phyloP scores from a whole-genome alignment of 1,284 basidiomycete species.

The Taiwanofungus camphoratus region DNA sequence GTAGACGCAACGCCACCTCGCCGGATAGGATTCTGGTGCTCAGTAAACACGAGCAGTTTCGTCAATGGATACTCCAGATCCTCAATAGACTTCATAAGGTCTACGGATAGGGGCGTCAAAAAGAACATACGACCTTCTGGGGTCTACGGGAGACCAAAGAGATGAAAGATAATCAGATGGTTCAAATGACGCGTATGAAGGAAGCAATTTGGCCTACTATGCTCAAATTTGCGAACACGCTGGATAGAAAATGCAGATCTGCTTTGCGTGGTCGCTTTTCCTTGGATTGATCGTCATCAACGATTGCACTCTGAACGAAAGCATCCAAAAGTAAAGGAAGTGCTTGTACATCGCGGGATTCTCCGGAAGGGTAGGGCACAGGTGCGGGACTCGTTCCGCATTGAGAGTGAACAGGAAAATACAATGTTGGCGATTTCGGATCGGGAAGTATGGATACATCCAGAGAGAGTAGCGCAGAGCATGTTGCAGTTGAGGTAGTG shows the following conservation, averaged over 20 bases:
- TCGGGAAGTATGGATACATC: conserved; percentile 61
- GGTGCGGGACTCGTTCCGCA: conserved; percentile 67
- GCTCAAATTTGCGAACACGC: conserved; percentile 87
- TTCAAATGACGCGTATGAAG: no score
- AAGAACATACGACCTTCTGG: conserved; percentile 69
- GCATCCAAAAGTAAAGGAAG: conserved; percentile 81
- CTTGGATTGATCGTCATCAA: conserved; percentile 40
- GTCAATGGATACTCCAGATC: conserved; percentile 72
- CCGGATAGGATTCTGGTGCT: conserved; percentile 81
- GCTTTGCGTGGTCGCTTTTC: conserved; percentile 60
- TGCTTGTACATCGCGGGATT: conserved; percentile 53
- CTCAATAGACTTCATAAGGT: conserved; percentile 34
- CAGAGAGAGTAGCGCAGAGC: conserved; percentile 61
- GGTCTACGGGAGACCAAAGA: conserved; percentile 56
- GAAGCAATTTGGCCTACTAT: conserved; percentile 44
- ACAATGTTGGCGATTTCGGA: conserved; percentile 35
- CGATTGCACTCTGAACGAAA: conserved; percentile 69
- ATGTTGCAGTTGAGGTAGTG: conserved; percentile 72
- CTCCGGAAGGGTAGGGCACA: conserved; percentile 54
- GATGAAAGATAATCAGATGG: no score
- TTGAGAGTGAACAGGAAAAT: conserved; percentile 70
- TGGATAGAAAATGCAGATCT: conserved; percentile 83
- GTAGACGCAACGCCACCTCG: conserved; percentile 81
- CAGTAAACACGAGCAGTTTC: conserved; percentile 82
- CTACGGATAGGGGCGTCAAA: conserved; percentile 48